These are phyloP conservation scores for Termitomyces sp. DNA, from an alignment of 768 basidiomycete genomes.

Conservation along the genomic window DNA sequence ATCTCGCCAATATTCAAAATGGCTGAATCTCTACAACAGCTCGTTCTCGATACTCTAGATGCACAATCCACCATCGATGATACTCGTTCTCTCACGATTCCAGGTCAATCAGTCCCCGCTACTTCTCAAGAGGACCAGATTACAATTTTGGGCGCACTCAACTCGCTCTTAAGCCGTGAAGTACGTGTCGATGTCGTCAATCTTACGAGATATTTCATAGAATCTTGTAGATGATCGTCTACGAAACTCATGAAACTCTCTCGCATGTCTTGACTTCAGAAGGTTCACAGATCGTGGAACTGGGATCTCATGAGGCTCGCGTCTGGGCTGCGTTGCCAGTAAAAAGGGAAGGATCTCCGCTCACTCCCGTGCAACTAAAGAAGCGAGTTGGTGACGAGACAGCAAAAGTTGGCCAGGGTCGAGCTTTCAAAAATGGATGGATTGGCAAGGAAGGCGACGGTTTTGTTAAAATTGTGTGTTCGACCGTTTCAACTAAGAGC, in stretches of 20 bases:
- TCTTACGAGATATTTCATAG: constrained; percentile 10
- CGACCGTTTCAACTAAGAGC: not conserved
- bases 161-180: constrained; percentile 84
- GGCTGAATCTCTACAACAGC: constrained; percentile 79
- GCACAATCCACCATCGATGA: constrained; percentile 54
- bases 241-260: constrained; percentile 72
- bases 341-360: constrained; percentile 65
- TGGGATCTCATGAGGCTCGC: constrained; percentile 93
- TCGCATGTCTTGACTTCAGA: constrained; percentile 78
- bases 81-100: constrained; percentile 64
- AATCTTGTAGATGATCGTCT: constrained; percentile 70
- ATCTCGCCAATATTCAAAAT: constrained; percentile 34
- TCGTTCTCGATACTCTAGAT: constrained; percentile 72
- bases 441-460: constrained; percentile 87
- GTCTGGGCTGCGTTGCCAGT: constrained; percentile 84
- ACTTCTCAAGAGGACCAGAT: constrained; percentile 76
- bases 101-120: constrained; percentile 56
- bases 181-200: constrained; percentile 37
- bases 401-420: constrained; percentile 90
- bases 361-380: constrained; percentile 69
- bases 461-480: constrained; percentile 79
- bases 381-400: constrained; percentile 79
- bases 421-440: constrained; percentile 98
- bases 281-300: constrained; percentile 69
- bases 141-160: constrained; percentile 83